Evolutionary conservation across 2,329 filamentous ascomycete species (phyloP), one percentile per base, ranked within the genome.

Genomic region (Fusarium transvaalense): DNA sequence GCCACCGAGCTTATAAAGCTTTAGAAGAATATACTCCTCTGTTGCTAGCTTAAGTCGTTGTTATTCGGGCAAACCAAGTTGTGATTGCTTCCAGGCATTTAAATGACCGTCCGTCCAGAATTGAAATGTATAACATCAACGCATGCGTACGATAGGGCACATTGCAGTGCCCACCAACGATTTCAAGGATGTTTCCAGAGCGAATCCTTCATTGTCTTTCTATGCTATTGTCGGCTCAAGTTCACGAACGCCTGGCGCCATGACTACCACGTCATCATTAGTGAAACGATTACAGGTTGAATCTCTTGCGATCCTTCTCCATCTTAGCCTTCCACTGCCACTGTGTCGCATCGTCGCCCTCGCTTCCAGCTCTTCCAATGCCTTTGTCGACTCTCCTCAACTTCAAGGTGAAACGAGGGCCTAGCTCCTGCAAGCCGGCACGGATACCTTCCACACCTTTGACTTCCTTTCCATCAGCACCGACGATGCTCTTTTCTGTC

Each of bases 271-370:
- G 17, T 21, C 50, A 54, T 37, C 45, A 47, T 58, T 39, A 51
- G 42, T 34, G 32, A 53, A 55, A 21, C 54, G 54, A 64, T 66
- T 85, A 98, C 77, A 99, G 84, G 80, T 97, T 96, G 83, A 98
- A 99, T 78, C 93, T 90, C 71, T 95, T 98, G 75, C 96, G 86
- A 76, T 92, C 85, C 84, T 97, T 97, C 83, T 99, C 96, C 91
- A 96, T 97, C 77, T 90, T 89, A 13, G 92, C 91, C 82, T 97
- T 97, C 96, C 96, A 99, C 78, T 97, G 89, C 95, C 96, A 98
- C 76, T 97, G 92, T 71, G 93, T 88, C 37, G 93, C 93, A 79
- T 91, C 83, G 79, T 89, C 83, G 84, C 92, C 87, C 64, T 89
- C 85, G 72, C 88, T 90, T 19, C 89, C 89, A 10, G 89, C 88